Base-by-base conservation (phyloP, 352 stramenopile species). In the Pythium rishiriense region DNA sequence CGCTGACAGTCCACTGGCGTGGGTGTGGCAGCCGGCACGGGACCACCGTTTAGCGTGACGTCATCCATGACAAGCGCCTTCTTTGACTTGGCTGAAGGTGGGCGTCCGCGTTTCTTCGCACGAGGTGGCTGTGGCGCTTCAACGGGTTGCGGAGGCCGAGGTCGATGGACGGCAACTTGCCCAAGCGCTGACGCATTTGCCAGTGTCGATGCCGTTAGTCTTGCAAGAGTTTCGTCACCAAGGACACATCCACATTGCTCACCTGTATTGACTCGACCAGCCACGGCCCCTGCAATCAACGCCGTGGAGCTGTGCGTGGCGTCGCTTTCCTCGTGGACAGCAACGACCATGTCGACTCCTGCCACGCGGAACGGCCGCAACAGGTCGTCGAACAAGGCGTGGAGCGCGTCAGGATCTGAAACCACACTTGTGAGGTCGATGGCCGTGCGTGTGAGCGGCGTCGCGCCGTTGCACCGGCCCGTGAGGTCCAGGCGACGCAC, bases 301-400 rank as follows among this genome's bases (percentile, higher is more conserved):
- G 51, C 56, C 11, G 76, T 76, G 43, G 78, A 81, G 17, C 37
- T 64, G 39, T 85, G 66, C n/a, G 15, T 24, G 31, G 43, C 15
- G 10, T 12, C 19, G 51, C 33, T 56, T 17, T 41, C 25, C 10
- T 74, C 62, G 45, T 81, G 73, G 31, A 86, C 48, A 19, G 77
- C 81, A n/a, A 87, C 33, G 43, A 86, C 58, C 46, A 79, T 66
- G 56, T 87, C 75, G 49, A 90, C 64, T 12, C 72, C 65, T 35
- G 74, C 52, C 29, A 72, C 45, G 53, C 69, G 64, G 28, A 90
- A 87, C 9, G 79, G 77, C 14, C 58, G 46, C 14, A 73, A 72
- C 1, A 90, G 65, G 43, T 85, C 81, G 11, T 45, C 21, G 0
- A 77, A 56, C 15, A 90, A 55, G 31, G 76, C 67, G 11, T 66